Base-by-base conservation (phyloP, 805 yeast species). In the Pichia deserticola region DNA sequence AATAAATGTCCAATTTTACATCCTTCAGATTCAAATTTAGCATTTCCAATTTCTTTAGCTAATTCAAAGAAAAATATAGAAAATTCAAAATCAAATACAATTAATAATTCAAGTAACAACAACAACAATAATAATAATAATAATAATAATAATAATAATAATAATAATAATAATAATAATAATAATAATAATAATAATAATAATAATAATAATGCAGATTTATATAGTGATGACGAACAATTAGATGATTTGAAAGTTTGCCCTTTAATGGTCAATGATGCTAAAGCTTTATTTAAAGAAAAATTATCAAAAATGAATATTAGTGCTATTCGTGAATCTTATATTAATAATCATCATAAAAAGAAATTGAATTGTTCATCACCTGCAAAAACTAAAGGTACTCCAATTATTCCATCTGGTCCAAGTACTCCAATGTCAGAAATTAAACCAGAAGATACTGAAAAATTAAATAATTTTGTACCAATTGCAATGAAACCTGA, bases 191-290 rank as follows among this genome's bases (percentile, higher is more conserved):
- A 34, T 34, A 33, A 48, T 12, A 20, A 20, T 20, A 13, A 12
- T n/a, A 28, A n/a, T 10, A 10, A 34, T 34, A 33, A 48, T 12
- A 20, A 20, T 20, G 43, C 35, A 29, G 52, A 44, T 20, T 42
- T 7, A 20, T 28, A 30, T 9, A 33, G 25, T 41, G 44, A 41
- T 10, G 61, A 54, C 7, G 59, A 57, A 5, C 60, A 59, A 5
- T 55, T 50, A 11, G 56, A 57, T 49, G 66, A 60, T 49, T 68
- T 52, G 48, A 71, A 69, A 51, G 74, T 71, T 6, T 73, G 76
- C 51, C 77, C 77, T 1, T 53, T 73, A 53, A 73, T 73, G 76
- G 66, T 72, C 40, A 75, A 75, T 42, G 76, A 73, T 54, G 72
- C 71, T 4, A 59, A 69, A 40, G 66, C 66, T 8, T 42, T 68